Evolutionary conservation across 257 asterid species (phyloP).

Genomic region (Thymus mandschuricus): DNA sequence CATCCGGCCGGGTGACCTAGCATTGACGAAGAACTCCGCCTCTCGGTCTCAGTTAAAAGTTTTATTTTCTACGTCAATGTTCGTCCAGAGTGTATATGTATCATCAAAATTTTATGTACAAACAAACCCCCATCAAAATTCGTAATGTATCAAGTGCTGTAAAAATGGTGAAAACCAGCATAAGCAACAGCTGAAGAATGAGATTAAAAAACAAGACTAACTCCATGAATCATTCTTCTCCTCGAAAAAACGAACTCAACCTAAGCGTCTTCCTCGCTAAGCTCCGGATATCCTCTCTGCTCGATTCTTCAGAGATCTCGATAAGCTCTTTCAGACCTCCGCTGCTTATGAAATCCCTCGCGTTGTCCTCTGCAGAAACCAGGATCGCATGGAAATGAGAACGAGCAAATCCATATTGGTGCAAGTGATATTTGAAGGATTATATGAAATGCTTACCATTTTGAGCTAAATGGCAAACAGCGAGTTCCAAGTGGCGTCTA

Average conservation of each 20-base stretch:
- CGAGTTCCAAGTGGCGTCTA: constrained; percentile 85
- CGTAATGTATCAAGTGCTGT: background rate
- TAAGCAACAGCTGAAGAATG: background rate
- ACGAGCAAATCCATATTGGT: too few relatives aligned
- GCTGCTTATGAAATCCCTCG: constrained; percentile 59
- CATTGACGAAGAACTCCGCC: too few relatives aligned
- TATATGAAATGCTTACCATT: constrained; percentile 51
- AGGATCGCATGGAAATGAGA: too few relatives aligned
- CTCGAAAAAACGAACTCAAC: constrained; percentile 52
- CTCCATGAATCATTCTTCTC: constrained; percentile 31
- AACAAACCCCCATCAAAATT: background rate
- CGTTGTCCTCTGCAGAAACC: constrained; percentile 66
- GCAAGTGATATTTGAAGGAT: too few relatives aligned
- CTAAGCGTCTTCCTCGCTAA: constrained; percentile 83
- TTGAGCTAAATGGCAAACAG: constrained; percentile 95
- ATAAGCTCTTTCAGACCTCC: constrained; percentile 72
- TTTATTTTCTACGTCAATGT: too few relatives aligned
- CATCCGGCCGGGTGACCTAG: too few relatives aligned
- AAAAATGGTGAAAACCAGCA: background rate
- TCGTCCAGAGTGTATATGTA: too few relatives aligned
- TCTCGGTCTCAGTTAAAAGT: background rate
- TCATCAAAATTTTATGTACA: constrained; percentile 19
- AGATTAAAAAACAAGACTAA: background rate
- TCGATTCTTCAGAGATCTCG: constrained; percentile 68
- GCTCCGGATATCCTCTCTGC: constrained; percentile 84